A percentile compares a stretch with the other conserved stretches of the same genome.
phyloP scores from a whole-genome alignment of 768 basidiomycete genomes.

The Rhodotorula babjevae region DNA sequence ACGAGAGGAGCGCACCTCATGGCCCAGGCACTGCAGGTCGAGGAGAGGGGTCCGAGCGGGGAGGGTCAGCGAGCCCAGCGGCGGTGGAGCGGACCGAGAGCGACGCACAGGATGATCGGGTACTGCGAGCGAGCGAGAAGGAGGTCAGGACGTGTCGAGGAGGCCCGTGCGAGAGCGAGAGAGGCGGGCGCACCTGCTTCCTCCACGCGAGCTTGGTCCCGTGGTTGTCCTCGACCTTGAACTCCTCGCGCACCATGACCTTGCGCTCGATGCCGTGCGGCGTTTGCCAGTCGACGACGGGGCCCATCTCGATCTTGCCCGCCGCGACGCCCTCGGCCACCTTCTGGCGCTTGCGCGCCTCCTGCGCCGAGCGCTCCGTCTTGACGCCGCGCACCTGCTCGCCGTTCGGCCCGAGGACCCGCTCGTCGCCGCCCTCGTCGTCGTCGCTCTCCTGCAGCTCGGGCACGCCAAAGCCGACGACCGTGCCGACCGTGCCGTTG shows the following conservation, averaged over 20 bases:
- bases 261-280: slow-evolving; percentile 48
- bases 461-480: slow-evolving; percentile 61
- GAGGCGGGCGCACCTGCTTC: slow-evolving; percentile 36
- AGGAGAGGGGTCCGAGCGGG: too few species aligned
- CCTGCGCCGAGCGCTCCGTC: slow-evolving; percentile 1
- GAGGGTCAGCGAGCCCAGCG: background rate
- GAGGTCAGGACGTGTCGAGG: too few species aligned
- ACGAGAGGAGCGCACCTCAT: slow-evolving; percentile 36
- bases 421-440: slow-evolving; percentile 12
- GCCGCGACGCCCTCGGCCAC: slow-evolving; percentile 19
- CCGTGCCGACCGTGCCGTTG: slow-evolving; percentile 87
- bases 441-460: slow-evolving; percentile 51
- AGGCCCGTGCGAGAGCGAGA: background rate
- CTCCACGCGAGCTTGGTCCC: slow-evolving; percentile 46
- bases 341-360: slow-evolving; percentile 27
- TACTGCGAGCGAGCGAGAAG: slow-evolving; percentile 12
- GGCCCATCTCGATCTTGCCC: slow-evolving; percentile 35
- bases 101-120: slow-evolving; percentile 36
- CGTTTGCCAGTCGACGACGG: slow-evolving; percentile 42
- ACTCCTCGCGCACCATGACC: slow-evolving; percentile 44
- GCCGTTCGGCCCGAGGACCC: background rate
- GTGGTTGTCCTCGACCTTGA: slow-evolving; percentile 48
- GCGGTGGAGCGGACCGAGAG: rapidly evolving
- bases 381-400: slow-evolving; percentile 17
- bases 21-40: slow-evolving; percentile 27